Base-by-base conservation (phyloP, 371 early-diverging fungal genomes). In the Batkoa obscura region DNA sequence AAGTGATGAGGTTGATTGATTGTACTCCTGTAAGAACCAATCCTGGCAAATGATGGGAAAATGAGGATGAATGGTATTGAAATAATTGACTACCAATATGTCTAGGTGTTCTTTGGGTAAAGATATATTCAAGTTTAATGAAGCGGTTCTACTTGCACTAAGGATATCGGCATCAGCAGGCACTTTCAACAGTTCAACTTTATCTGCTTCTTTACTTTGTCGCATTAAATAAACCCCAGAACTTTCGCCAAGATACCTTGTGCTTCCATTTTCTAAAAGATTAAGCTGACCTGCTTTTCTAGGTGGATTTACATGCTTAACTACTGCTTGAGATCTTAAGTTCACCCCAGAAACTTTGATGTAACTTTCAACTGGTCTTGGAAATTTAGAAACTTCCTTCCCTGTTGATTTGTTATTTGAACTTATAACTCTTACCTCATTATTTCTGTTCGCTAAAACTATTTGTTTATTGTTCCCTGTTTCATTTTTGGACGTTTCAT, bases 71-170 rank as follows among this genome's bases (percentile, higher is more conserved):
- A 80, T 72, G 54, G 73, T 72, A 2, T 62, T 59, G 59, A 84
- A 86, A 62, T 75, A 86, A n/a, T 76, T 61, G 32, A 78, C 79
- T 33, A 86, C 59, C 35, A 86, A 65, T 59, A 80, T 77, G 2
- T 75, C 61, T 31, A 30, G 13, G 5, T 50, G 50, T 4, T 13
- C 31, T n/a, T 50, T 50, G 3, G 50, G 17, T 5, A 50, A 12
- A 5, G 30, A 5, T 12, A 50, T 31, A n/a, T 50, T 34, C 2
- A 34, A 34, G 10, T 13, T 34, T 9, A 17, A 13, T 3, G 50
- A 17, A 50, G 50, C 32, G 13, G 8, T 6, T 47, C 23, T 4
- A 31, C 8, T 5, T 47, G n/a, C n/a, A n/a, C n/a, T n/a, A n/a
- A 13, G 31, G 31, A 8, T 5, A 47, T 47, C 31, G 4, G 8